Conservation (phyloP, 2,329 filamentous ascomycete species). For the Phyllosticta citribraziliensis region DNA sequence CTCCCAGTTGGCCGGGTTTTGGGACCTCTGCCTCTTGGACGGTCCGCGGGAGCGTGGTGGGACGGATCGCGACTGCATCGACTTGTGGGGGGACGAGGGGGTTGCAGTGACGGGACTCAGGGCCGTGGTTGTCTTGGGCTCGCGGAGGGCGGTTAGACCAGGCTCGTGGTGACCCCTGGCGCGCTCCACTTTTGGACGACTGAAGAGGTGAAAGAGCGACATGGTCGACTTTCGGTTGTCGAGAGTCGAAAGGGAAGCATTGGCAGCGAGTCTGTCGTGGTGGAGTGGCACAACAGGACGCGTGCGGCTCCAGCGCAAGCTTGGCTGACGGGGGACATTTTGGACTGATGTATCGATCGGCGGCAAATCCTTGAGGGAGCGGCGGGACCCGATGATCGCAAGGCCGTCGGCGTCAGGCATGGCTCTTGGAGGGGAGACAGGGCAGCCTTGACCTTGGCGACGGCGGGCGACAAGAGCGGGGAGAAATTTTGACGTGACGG, state of each 20-base stretch:
- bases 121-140: slow-evolving; percentile 7
- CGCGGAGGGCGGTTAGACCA: slow-evolving; percentile 26
- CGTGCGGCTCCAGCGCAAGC: slow-evolving; percentile 28
- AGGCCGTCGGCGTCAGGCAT: slow-evolving; percentile 18
- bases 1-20: slow-evolving; percentile 30
- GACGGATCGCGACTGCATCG: not conserved
- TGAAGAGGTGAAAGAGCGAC: slow-evolving; percentile 42
- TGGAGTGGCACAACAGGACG: slow-evolving; percentile 23
- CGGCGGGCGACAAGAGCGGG: not conserved
- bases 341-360: slow-evolving; percentile 11
- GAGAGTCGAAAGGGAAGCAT: slow-evolving; percentile 12
- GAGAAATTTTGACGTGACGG: not conserved
- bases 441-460: slow-evolving; percentile 4
- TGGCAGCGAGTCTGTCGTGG: slow-evolving; percentile 7
- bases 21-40: not conserved
- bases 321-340: slow-evolving; percentile 14
- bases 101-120: slow-evolving; percentile 7
- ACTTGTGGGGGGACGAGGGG: not conserved
- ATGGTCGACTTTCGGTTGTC: slow-evolving; percentile 32
- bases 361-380: slow-evolving; percentile 17
- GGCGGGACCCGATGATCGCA: slow-evolving; percentile 13
- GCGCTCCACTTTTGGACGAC: slow-evolving; percentile 39
- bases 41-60: slow-evolving; percentile 1
- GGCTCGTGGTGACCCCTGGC: slow-evolving; percentile 36
- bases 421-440: slow-evolving; percentile 12